Evolutionary conservation across 148 eudicot species (phyloP).

Genomic region (Arbutus unedo): DNA sequence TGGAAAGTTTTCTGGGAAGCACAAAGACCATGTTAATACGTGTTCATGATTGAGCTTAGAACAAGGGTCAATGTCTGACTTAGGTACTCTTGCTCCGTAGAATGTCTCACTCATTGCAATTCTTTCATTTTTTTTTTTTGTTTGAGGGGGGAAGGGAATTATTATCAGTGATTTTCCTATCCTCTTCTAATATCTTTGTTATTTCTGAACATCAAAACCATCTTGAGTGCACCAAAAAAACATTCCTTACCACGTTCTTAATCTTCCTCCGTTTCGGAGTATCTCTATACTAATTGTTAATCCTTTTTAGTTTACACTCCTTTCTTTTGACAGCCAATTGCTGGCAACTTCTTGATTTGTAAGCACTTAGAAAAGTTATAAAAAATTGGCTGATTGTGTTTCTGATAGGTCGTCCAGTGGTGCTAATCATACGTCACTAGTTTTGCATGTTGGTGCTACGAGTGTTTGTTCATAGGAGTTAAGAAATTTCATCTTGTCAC

Average conservation of each 20-base stretch:
- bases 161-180: neutral
- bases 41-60: neutral
- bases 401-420: neutral
- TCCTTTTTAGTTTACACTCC: no score
- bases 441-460: neutral
- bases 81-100: neutral
- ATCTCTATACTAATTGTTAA: no score
- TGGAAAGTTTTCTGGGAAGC: neutral
- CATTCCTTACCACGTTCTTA: no score
- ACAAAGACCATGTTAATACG: neutral
- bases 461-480: neutral
- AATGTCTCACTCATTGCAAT: neutral
- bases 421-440: neutral
- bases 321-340: no score
- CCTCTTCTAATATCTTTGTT: neutral
- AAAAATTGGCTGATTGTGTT: neutral
- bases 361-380: neutral
- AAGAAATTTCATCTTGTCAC: neutral
- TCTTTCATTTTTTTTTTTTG: neutral
- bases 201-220: neutral
- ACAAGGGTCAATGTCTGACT: neutral
- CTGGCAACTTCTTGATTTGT: neutral
- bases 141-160: neutral
- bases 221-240: neutral
- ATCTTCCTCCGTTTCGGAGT: no score